Evolutionary conservation across 495 filamentous ascomycete genomes (phyloP), one percentile per base, ranked within the genome.

Genomic region (Neurospora intermedia): DNA sequence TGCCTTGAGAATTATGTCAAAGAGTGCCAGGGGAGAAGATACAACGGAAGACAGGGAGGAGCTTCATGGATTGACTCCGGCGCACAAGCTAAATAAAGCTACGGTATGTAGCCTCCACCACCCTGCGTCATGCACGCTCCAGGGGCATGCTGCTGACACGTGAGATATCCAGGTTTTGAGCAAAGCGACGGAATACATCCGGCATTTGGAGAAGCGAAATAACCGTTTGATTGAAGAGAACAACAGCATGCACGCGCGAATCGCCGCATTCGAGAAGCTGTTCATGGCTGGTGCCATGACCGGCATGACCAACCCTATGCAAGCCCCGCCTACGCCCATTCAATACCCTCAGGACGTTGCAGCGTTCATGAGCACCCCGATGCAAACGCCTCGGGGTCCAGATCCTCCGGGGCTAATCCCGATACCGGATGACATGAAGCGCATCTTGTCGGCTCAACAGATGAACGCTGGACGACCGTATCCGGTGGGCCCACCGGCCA

Each of bases 171-270:
- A 88, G 87, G 84, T 97, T 70, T 83, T 99, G 23, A 91, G 92
- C 42, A 98, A 98, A 81, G 95, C 95, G 13, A 97, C 94, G 18
- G 95, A 98, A 77, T 98, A 99, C 76, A 99, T 99, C 76, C 87
- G 90, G 31, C 93, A 98, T 82, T 82, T 99, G 11, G 96, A 99
- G 81, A 94, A 94, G 79, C 89, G 93, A 5, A 96, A 96, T 77
- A 91, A 90, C 74, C 87, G 91, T 3, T 84, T 97, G 23, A 82
- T 91, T 69, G 92, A 97, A 31, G 94, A 97, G 75, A 94, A 97
- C 74, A 87, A 83, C 16, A 86, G 85, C 20, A 85, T 97, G 80
- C 93, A 94, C 79, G 88, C 87, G 38, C 90, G 87, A 42, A 83
- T 94, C 70, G 83, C 85, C 62, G 89, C 88, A 1, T 92, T 92